phyloP scores from a whole-genome alignment of 1,139 yeast species.

The Suhomyces guaymorum region DNA sequence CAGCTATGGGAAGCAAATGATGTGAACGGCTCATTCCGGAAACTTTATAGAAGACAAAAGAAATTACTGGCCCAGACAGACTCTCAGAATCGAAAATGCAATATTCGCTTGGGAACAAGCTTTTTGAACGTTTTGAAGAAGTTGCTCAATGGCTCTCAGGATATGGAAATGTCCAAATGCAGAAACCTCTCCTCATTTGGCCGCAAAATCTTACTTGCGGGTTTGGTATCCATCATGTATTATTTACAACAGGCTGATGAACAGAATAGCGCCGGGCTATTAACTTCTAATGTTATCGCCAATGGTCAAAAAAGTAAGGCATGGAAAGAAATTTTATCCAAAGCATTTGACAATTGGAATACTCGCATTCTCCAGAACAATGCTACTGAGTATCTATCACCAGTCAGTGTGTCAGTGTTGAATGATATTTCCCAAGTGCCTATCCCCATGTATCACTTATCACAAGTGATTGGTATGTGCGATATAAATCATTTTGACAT shows the following conservation, averaged over 20 bases:
- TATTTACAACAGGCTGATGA: conserved; percentile 76
- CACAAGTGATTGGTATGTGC: conserved; percentile 64
- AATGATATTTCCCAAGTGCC: conserved; percentile 21
- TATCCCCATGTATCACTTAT: conserved; percentile 58
- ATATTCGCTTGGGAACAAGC: conserved; percentile 29
- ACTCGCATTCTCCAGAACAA: conserved; percentile 18
- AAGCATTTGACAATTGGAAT: conserved; percentile 26
- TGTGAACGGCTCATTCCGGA: conserved; percentile 42
- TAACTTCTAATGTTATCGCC: conserved; percentile 26
- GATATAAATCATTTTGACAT: conserved; percentile 76
- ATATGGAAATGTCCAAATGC: conserved; percentile 13
- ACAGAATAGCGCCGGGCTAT: conserved; percentile 51
- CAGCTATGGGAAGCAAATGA: conserved; percentile 62
- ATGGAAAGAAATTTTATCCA: conserved; percentile 25
- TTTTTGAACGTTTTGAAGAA: conserved; percentile 39
- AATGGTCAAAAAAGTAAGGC: conserved; percentile 16
- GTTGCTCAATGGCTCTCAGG: conserved; percentile 27
- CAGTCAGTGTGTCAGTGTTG: conserved; percentile 15
- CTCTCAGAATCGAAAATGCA: conserved; percentile 12
- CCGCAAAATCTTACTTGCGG: conserved; percentile 65
- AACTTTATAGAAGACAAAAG: conserved; percentile 40
- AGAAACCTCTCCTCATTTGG: conserved; percentile 46
- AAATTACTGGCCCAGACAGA: conserved; percentile 26
- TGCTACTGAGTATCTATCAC: conserved; percentile 9
- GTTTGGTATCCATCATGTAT: conserved; percentile 65